A percentile compares a stretch with the other conserved stretches of the same genome.
Conservation (phyloP, 805 yeast species). For the Candida tallmaniae region DNA sequence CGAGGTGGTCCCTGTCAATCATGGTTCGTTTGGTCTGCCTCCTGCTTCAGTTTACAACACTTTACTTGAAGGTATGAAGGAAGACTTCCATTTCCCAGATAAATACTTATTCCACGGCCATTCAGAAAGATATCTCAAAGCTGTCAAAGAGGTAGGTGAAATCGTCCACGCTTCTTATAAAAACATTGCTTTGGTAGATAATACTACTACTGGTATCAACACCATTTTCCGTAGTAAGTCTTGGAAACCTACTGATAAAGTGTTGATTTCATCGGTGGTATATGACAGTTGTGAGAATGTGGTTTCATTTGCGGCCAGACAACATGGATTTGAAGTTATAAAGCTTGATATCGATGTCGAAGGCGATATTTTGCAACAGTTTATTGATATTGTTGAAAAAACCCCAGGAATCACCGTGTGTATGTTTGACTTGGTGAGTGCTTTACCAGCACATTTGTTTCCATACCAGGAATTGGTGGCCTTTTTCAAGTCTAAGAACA, state of each 20-base stretch:
- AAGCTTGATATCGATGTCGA: constrained; percentile 31
- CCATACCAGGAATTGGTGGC: constrained; percentile 50
- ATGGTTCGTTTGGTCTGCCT: constrained; percentile 60
- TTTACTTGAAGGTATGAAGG: constrained; percentile 20
- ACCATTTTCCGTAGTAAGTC: constrained; percentile 52
- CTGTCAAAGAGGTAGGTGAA: constrained; percentile 32
- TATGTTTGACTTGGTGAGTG: constrained; percentile 53
- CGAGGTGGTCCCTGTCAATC: constrained; percentile 47
- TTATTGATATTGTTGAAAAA: constrained; percentile 9
- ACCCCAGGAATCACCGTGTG: constrained; percentile 31
- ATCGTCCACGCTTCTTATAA: constrained; percentile 45
- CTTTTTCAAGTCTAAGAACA: constrained; percentile 42
- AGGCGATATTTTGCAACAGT: constrained; percentile 22
- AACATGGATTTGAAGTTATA: constrained; percentile 25
- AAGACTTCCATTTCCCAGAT: constrained; percentile 44
- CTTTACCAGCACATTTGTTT: constrained; percentile 58
- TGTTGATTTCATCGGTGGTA: constrained; percentile 45
- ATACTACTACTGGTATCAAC: constrained; percentile 61
- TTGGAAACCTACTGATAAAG: constrained; percentile 46
- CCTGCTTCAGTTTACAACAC: constrained; percentile 46
- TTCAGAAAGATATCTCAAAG: constrained; percentile 22
- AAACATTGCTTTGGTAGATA: constrained; percentile 49
- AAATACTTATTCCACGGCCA: constrained; percentile 28
- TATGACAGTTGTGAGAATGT: constrained; percentile 56
- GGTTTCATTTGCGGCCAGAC: constrained; percentile 35